phyloP scores from a whole-genome alignment of 1,284 basidiomycete genomes.

The Sanghuangporus weigelae region DNA sequence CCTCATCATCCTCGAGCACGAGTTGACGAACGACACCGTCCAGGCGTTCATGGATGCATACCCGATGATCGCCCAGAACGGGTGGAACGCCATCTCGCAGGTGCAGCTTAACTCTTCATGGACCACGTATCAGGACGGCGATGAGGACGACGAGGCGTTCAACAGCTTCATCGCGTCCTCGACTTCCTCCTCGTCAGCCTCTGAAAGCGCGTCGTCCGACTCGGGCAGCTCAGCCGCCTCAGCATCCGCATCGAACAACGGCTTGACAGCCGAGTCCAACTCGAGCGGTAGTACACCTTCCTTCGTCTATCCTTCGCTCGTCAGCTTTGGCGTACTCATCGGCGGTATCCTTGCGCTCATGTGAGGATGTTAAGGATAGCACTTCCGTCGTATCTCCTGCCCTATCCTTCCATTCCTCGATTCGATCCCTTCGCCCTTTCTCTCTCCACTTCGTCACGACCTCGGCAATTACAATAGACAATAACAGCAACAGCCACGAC shows the following conservation, averaged over 20 bases:
- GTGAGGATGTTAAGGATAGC: background rate
- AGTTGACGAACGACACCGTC: conserved; percentile 59
- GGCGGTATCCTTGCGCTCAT: background rate
- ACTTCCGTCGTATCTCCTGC: background rate
- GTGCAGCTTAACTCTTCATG: conserved; percentile 20
- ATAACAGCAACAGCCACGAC: too few species aligned
- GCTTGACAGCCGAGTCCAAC: background rate
- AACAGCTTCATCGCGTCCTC: conserved; percentile 1
- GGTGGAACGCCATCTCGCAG: conserved; percentile 62
- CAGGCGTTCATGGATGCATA: conserved; percentile 66
- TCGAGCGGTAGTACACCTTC: background rate
- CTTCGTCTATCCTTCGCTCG: background rate
- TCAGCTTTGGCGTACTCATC: background rate
- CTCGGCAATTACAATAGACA: background rate
- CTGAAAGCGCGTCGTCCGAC: background rate
- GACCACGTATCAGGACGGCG: conserved; percentile 4
- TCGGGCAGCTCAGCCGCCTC: background rate
- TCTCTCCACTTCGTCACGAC: background rate
- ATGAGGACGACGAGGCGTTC: conserved; percentile 1
- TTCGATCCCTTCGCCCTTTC: background rate
- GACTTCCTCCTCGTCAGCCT: background rate
- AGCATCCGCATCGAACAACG: background rate
- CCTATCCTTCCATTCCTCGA: background rate
- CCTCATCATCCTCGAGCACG: conserved; percentile 81
- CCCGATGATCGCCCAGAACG: conserved; percentile 55